Evolutionary conservation across 257 asterid species (phyloP), one percentile per base, ranked within the genome.

Genomic region (Primulina huaijiensis): DNA sequence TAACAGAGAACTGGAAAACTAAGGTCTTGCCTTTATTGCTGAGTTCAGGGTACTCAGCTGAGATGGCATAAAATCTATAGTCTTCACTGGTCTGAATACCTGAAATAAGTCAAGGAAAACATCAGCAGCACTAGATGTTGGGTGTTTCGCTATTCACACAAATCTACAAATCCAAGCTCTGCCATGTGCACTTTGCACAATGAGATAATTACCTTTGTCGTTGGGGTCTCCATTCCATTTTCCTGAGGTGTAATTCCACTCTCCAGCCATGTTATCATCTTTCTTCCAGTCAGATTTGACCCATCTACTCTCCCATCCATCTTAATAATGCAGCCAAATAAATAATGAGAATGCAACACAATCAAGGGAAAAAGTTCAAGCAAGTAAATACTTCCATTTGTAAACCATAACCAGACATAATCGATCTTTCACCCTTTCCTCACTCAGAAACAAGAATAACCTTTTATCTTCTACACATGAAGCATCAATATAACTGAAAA

Each of bases 231-330:
- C 96, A 74, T 81, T 81, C 99, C 99, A 94, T 79, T 91, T 91
- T 14, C 99, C 99, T 65, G 99, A 80, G 62, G 99, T 91, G 87
- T 78, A 81, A 75, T 94, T 94, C 99, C 97, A 91, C 80, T 91
- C 97, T 4, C 99, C 99, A 21, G 97, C 99, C 77, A 73, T 71
- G 81, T 83, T 94, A 37, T 91, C 97, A 17, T 94, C 99, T 67
- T 84, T 94, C 90, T 91, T 94, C 99, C 99, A 91, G 68, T 91
- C 97, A 37, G 99, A 94, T 79, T 87, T 88, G 66, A 94, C 97
- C 99, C 99, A 94, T 62, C 90, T 75, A 33, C 74, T 86, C 78
- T 88, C 97, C 99, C 97, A 94, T 71, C 93, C 99, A 80, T 82
- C 99, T 94, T 46, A 25, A 63, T 8, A 60, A 31, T 2, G 46